These are phyloP conservation scores for Corymbia citriodora DNA, from an alignment of 441 rosid species.

Conservation along the genomic window DNA sequence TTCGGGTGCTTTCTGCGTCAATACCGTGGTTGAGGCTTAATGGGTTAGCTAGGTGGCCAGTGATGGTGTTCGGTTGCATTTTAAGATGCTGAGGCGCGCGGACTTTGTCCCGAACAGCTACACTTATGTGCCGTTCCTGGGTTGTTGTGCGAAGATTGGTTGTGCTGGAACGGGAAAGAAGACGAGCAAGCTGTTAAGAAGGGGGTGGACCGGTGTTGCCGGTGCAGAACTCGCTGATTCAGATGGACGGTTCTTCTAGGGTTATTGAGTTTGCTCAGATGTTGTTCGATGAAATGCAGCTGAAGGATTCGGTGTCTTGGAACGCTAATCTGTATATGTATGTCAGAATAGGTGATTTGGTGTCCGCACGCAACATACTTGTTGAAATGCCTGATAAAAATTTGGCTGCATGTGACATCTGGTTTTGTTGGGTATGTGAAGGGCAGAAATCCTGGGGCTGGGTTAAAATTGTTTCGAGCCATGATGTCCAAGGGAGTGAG, in stretches of 20 bases:
- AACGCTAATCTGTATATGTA: constrained; percentile 19
- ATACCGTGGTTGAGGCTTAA: constrained; percentile 41
- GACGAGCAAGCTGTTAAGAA: constrained; percentile 50
- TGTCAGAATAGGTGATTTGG: constrained; percentile 18
- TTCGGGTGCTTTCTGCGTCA: constrained; percentile 32
- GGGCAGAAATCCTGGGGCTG: constrained; percentile 40
- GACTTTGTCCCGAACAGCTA: constrained; percentile 49
- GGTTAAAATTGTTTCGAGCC: constrained; percentile 37
- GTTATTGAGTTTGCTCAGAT: constrained; percentile 22
- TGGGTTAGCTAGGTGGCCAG: constrained; percentile 32
- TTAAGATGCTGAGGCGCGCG: constrained; percentile 34
- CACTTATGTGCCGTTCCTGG: constrained; percentile 47
- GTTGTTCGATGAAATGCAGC: constrained; percentile 36
- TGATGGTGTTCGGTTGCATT: constrained; percentile 36
- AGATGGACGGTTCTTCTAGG: constrained; percentile 38
- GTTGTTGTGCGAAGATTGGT: constrained; percentile 31
- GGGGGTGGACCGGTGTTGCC: constrained; percentile 43
- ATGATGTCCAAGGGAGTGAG: constrained; percentile 26
- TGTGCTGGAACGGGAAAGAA: constrained; percentile 35
- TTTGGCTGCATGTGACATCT: constrained; percentile 35
- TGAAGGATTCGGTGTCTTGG: constrained; percentile 40
- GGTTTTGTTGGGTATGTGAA: constrained; percentile 34
- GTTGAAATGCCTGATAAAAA: constrained; percentile 33
- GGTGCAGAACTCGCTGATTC: constrained; percentile 47
- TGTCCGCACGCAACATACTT: constrained; percentile 33